phyloP scores from a whole-genome alignment of 2,329 filamentous ascomycete species.

The Cryphonectria nitschkei region DNA sequence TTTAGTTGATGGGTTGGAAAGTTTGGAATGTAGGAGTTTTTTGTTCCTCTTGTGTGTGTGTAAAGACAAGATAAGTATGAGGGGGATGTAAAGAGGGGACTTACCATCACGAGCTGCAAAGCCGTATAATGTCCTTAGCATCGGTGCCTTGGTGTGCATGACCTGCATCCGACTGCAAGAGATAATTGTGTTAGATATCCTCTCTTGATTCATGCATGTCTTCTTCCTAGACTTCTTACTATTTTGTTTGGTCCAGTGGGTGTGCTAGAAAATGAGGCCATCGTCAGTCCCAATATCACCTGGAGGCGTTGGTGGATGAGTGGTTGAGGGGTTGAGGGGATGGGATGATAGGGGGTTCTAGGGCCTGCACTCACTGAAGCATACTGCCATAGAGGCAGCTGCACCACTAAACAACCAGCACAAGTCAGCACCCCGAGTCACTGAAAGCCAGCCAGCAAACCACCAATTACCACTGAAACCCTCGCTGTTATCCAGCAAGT shows the following conservation, averaged over 20 bases:
- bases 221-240: conserved; percentile 36
- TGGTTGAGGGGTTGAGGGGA: background rate
- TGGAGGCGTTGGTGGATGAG: background rate
- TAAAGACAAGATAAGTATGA: background rate
- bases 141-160: conserved; percentile 44
- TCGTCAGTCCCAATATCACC: conserved; percentile 14
- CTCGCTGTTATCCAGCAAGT: background rate
- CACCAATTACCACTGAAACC: background rate
- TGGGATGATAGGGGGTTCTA: background rate
- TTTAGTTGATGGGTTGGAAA: background rate
- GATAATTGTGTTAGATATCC: background rate
- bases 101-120: conserved; percentile 47
- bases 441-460: background rate
- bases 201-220: background rate
- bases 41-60: no score
- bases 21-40: background rate
- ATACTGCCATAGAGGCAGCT: conserved; percentile 49
- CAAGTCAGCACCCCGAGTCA: conserved; percentile 2
- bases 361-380: conserved; percentile 44
- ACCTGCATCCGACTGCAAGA: conserved; percentile 48
- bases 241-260: conserved; percentile 50
- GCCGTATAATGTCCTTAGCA: conserved; percentile 43
- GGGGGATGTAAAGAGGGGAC: background rate
- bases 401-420: conserved; percentile 40
- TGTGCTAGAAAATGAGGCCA: conserved; percentile 40